Evolutionary conservation across 2,329 filamentous ascomycete species (phyloP), one percentile per base, ranked within the genome.

Genomic region (Tolypocladium inflatum): DNA sequence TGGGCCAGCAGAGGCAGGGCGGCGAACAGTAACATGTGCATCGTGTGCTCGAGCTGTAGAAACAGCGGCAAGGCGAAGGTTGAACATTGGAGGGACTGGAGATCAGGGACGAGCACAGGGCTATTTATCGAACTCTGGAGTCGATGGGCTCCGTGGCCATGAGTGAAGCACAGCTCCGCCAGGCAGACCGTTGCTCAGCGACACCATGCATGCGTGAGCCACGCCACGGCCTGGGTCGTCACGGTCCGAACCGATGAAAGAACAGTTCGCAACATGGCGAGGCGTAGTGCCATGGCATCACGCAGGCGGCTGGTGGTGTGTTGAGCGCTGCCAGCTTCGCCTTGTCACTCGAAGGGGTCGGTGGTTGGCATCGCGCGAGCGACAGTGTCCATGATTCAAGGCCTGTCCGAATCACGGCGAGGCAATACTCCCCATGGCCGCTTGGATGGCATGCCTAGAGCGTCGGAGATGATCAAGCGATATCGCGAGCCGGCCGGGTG

Each of bases 1-100:
- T 64, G 61, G 37, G 64, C 66, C 65, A 71, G 61, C 15, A 71
- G 60, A 15, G 66, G 65, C 50, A 64, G 62, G 21, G 60, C 56
- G 4, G 62, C 52, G 37, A 68, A 38, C 37, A 71, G 55, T 48
- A 57, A 52, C 30, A 62, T 63, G 52, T 65, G 62, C 66, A 71
- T 68, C 57, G 45, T 54, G 33, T 52, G 10, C 11, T 43, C 19
- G 33, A 51, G 48, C n/a, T 8, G 45, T 17, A 15, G 2, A n/a
- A n/a, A 26, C 15, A 37, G 39, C 10, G 42, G 35, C 7, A 54
- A 23, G 52, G 48, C 10, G 21, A 35, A 33, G 30, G 43, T 11
- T 58, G 43, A 51, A 38, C 3, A 8, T 13, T 13, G 10, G 39
- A 26, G 13, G 15, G 23, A 7, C 2, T 2, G 21, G 53, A 54